Evolutionary conservation across 2,329 filamentous ascomycete genomes (phyloP), one percentile per base, ranked within the genome.

Genomic region (Xylaria sp.): DNA sequence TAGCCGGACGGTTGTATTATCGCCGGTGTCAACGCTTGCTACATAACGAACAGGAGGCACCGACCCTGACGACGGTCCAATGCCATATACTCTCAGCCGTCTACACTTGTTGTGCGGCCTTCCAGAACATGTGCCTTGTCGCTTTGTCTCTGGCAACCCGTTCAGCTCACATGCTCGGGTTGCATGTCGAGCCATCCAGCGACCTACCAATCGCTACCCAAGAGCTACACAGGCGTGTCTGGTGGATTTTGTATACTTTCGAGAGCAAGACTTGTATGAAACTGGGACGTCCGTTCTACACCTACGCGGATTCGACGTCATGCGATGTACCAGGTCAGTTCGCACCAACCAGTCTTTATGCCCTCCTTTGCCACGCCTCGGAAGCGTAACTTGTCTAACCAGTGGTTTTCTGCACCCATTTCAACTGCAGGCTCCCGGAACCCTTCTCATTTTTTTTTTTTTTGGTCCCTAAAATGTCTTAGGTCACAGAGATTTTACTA

Each of bases 231-330:
- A 85, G 82, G 70, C 79, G 85, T 0, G 68, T 88, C 13, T 89
- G 86, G 86, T 88, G 85, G 85, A 77, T 76, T 0, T 72, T 89
- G 1, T 87, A 82, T 73, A 77, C 79, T 0, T 74, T 87, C 18
- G 87, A 88, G 60, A 81, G 77, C 67, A 85, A 85, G 72, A 80
- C 77, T 2, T 80, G 79, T 67, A 82, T 83, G 77, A 84, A 85
- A 66, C 78, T 86, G 1, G 84, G 85, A 2, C 81, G 84, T 0
- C 84, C 84, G 0, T 82, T 82, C 39, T 73, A 78, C 8, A 69
- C 82, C 1, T 73, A 80, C 39, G 68, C 78, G 20, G 75, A 76
- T 15, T 63, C 79, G 20, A 77, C 79, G 7, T 80, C 80, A 0
- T 82, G 79, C 31, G 76, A 73, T 9, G 64, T 84, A 5, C 84